A percentile compares a stretch with the other conserved stretches of the same genome.
Evolutionary conservation across 106 monocot genomes (phyloP).

Genomic region (Acorus gramineus): DNA sequence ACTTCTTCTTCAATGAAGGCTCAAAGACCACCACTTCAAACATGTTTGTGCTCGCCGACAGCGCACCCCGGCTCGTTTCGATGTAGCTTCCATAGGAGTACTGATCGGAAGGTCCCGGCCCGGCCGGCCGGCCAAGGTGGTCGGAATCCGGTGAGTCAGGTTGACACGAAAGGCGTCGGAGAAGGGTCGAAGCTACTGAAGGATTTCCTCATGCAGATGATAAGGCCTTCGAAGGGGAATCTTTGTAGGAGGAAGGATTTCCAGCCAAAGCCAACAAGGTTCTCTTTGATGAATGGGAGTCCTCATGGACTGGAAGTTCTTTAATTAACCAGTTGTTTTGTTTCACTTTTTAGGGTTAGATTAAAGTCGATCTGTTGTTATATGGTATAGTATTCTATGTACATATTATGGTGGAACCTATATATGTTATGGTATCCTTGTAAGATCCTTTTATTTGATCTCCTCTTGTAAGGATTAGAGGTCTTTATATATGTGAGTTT

Average conservation of each 20-base stretch:
- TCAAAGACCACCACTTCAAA: not conserved
- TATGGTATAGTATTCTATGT: no score
- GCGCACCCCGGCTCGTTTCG: conserved; percentile 34
- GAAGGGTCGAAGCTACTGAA: conserved; percentile 15
- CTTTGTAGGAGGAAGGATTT: conserved; percentile 17
- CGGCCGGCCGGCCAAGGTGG: not conserved
- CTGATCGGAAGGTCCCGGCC: not conserved
- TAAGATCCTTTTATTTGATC: no score
- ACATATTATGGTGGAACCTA: no score
- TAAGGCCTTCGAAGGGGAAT: conserved; percentile 17
- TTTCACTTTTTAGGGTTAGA: no score
- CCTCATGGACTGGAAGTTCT: not conserved
- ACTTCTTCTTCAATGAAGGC: no score
- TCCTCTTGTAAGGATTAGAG: no score
- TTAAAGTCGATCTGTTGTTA: no score
- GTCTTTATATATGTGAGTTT: no score
- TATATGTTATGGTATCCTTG: no score
- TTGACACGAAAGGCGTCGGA: conserved; percentile 1
- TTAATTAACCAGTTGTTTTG: no score
- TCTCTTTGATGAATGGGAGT: conserved; percentile 9
- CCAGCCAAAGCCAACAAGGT: conserved; percentile 36
- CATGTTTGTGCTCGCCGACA: conserved; percentile 26
- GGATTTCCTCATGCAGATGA: conserved; percentile 24
- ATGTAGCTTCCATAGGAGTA: conserved; percentile 17
- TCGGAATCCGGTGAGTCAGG: not conserved